Evolutionary conservation across 2,329 filamentous ascomycete species (phyloP).

Genomic region (Herpotrichia juniperi): DNA sequence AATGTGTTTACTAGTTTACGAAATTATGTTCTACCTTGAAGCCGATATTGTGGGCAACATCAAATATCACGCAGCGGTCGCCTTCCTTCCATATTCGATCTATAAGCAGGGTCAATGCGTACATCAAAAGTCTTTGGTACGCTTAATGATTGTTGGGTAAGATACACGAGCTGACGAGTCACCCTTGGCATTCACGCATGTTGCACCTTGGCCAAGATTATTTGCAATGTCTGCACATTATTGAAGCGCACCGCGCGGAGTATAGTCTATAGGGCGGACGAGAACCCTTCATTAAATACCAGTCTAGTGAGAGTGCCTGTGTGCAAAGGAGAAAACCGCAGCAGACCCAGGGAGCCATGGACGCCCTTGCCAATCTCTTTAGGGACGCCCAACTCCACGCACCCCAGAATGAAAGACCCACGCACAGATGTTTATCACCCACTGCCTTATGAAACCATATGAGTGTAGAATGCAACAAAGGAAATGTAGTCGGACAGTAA

Average conservation of each 20-base stretch:
- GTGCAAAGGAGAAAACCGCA: constrained; percentile 32
- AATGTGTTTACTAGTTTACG: too few species aligned
- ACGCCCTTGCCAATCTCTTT: constrained; percentile 41
- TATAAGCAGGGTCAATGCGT: too few species aligned
- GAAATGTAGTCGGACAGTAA: constrained; percentile 23
- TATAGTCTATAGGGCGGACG: constrained; percentile 46
- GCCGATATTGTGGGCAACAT: too few species aligned
- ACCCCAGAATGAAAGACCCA: constrained; percentile 21
- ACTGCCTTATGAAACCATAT: constrained; percentile 21
- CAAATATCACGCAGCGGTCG: too few species aligned
- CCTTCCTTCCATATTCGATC: too few species aligned
- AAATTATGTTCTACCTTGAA: too few species aligned
- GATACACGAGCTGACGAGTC: background rate
- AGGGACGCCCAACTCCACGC: constrained; percentile 41
- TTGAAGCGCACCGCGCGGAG: constrained; percentile 38
- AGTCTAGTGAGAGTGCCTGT: constrained; percentile 43
- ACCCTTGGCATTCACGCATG: background rate
- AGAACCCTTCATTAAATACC: constrained; percentile 49
- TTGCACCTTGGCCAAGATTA: background rate
- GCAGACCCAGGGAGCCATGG: constrained; percentile 27
- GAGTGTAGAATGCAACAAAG: constrained; percentile 33
- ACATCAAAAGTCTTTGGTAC: too few species aligned
- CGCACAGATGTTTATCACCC: constrained; percentile 16
- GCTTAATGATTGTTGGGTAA: too few species aligned
- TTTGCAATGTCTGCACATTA: constrained; percentile 27